These are phyloP conservation scores for Leishmania lainsoni DNA, from an alignment of 208 protist species.

Conservation along the genomic window DNA sequence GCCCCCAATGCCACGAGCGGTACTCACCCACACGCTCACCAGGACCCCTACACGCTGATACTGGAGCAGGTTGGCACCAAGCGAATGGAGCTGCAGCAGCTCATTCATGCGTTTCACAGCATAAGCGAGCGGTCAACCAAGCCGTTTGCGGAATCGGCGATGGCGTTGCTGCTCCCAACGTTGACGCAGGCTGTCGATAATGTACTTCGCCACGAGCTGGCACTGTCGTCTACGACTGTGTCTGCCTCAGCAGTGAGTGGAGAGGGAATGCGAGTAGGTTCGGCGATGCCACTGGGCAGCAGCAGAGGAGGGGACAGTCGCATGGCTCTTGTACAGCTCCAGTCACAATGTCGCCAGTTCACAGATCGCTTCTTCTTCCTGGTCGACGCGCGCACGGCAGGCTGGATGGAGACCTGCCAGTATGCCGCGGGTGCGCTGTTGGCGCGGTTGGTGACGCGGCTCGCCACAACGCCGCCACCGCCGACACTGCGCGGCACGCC, in stretches of 20 bases:
- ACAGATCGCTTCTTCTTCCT: slow-evolving; percentile 45
- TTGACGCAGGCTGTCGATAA: slow-evolving; percentile 25
- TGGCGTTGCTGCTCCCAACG: slow-evolving; percentile 43
- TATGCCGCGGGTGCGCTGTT: slow-evolving; percentile 25
- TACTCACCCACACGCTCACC: slow-evolving; percentile 4
- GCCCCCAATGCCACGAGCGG: neutral
- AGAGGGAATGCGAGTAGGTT: neutral
- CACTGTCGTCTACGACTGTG: slow-evolving; percentile 3
- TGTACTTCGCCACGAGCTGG: slow-evolving; percentile 29
- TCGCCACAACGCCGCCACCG: slow-evolving; percentile 20
- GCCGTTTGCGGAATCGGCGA: slow-evolving; percentile 53
- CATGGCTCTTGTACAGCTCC: slow-evolving; percentile 27
- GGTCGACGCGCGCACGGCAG: slow-evolving; percentile 36
- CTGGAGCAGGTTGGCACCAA: slow-evolving; percentile 30
- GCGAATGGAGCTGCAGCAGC: slow-evolving; percentile 41
- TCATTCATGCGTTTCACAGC: slow-evolving; percentile 33
- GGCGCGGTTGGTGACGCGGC: slow-evolving; percentile 25
- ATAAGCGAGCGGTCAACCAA: slow-evolving; percentile 37
- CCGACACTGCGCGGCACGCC: slow-evolving; percentile 8
- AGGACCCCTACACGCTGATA: slow-evolving; percentile 17
- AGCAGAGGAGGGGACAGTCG: slow-evolving; percentile 19
- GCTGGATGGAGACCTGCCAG: slow-evolving; percentile 35
- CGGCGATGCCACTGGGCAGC: neutral
- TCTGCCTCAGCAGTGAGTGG: neutral
- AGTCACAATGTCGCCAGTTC: slow-evolving; percentile 39